phyloP scores from a whole-genome alignment of 2,329 filamentous ascomycete species.

The Aspergillus brunneoviolaceus region DNA sequence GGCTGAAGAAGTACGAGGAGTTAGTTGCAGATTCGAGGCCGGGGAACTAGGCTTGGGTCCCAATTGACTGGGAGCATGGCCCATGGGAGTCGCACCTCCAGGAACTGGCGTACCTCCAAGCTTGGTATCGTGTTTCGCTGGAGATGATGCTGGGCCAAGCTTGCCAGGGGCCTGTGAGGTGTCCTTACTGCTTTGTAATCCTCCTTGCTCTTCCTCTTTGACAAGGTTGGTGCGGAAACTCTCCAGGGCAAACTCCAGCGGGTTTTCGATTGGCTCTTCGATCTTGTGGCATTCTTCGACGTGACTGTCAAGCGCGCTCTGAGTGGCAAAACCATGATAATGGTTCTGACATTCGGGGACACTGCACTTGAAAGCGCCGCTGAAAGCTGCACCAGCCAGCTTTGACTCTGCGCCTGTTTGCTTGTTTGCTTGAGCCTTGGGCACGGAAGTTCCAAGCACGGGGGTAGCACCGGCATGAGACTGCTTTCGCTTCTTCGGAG shows the following conservation, averaged over 20 bases:
- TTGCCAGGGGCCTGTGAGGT: slow-evolving; percentile 18
- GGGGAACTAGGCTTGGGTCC: slow-evolving; percentile 37
- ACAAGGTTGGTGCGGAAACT: slow-evolving; percentile 54
- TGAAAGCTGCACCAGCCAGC: slow-evolving; percentile 34
- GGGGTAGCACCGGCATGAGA: slow-evolving; percentile 42
- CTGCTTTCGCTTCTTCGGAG: slow-evolving; percentile 58
- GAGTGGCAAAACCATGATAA: slow-evolving; percentile 55
- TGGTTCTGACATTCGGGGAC: slow-evolving; percentile 54
- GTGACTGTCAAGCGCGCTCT: slow-evolving; percentile 56
- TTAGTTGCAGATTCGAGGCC: slow-evolving; percentile 34
- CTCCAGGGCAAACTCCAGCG: slow-evolving; percentile 57
- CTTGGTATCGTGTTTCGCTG: slow-evolving; percentile 31
- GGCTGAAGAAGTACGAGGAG: slow-evolving; percentile 27
- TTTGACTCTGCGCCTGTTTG: slow-evolving; percentile 39
- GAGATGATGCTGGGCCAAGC: slow-evolving; percentile 19
- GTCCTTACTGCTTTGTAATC: slow-evolving; percentile 23
- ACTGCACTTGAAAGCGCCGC: slow-evolving; percentile 54
- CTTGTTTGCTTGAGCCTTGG: slow-evolving; percentile 32
- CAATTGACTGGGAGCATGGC: slow-evolving; percentile 33
- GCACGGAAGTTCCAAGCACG: slow-evolving; percentile 24
- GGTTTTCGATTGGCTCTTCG: slow-evolving; percentile 52
- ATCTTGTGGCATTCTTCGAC: slow-evolving; percentile 53
- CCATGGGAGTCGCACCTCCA: slow-evolving; percentile 33
- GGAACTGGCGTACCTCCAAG: slow-evolving; percentile 31
- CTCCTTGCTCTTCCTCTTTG: slow-evolving; percentile 42